A percentile compares a stretch with the other conserved stretches of the same genome.
phyloP scores from a whole-genome alignment of 306 rosid genomes.

The Quercus berberidifolia region DNA sequence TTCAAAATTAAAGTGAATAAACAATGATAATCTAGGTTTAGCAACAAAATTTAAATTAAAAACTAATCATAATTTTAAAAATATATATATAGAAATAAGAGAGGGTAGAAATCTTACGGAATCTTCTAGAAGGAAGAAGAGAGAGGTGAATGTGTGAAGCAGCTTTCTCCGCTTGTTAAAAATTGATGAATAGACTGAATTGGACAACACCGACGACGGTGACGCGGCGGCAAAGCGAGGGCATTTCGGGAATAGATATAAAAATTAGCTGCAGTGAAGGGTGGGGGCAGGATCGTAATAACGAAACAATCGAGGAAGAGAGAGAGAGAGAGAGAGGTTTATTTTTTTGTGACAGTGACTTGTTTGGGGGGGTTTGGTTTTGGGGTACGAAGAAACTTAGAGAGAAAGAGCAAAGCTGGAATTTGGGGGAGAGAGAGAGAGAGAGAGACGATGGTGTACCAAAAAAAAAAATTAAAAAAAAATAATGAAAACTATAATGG shows the following conservation, averaged over 20 bases:
- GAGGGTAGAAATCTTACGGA: slow-evolving; percentile 14
- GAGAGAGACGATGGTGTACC: slow-evolving; percentile 20
- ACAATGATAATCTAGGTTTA: slow-evolving; percentile 21
- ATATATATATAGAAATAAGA: neutral
- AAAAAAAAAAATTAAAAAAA: neutral
- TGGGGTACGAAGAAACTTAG: slow-evolving; percentile 22
- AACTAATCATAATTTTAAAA: neutral
- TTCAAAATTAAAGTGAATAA: neutral
- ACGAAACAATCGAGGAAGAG: neutral
- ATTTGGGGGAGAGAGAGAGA: slow-evolving; percentile 23
- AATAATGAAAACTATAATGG: slow-evolving; percentile 2
- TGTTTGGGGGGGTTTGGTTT: neutral
- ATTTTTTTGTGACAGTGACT: slow-evolving; percentile 14
- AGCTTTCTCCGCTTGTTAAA: slow-evolving; percentile 17
- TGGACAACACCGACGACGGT: slow-evolving; percentile 6
- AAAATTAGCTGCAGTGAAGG: slow-evolving; percentile 5
- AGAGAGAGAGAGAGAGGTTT: slow-evolving; percentile 17
- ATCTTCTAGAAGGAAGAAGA: slow-evolving; percentile 11
- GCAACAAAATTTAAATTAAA: neutral
- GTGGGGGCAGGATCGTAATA: slow-evolving; percentile 33
- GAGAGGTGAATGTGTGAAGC: slow-evolving; percentile 14
- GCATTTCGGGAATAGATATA: neutral
- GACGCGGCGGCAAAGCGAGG: slow-evolving; percentile 16
- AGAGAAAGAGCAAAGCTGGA: slow-evolving; percentile 12
- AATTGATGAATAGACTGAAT: slow-evolving; percentile 6